Conservation (phyloP, 139 green algal species). For the Pleodorina starrii region DNA sequence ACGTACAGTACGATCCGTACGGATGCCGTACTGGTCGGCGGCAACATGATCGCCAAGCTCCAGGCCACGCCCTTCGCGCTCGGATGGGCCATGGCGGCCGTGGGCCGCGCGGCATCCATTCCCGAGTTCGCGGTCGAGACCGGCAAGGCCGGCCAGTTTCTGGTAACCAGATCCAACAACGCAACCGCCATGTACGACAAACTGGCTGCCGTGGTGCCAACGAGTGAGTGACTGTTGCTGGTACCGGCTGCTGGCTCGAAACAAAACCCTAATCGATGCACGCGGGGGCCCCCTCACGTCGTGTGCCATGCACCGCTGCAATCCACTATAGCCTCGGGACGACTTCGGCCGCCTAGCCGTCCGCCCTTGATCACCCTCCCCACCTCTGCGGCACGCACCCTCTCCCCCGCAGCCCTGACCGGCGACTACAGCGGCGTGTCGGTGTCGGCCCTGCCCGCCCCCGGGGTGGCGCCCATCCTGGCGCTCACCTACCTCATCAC, state of each 20-base stretch:
- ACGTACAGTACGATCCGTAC: not conserved
- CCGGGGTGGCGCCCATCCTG: conserved; percentile 12
- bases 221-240: too few species aligned
- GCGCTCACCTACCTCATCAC: conserved; percentile 31
- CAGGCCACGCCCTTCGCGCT: not conserved
- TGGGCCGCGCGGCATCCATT: not conserved
- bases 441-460: conserved; percentile 13
- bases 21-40: not conserved
- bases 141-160: not conserved
- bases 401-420: conserved; percentile 18
- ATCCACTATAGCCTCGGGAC: too few species aligned
- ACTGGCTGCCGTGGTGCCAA: not conserved
- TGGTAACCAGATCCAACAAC: not conserved
- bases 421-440: conserved; percentile 32
- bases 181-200: conserved; percentile 15
- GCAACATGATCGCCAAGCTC: not conserved
- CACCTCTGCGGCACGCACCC: not conserved
- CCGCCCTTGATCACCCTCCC: not conserved
- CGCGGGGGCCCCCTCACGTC: too few species aligned
- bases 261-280: too few species aligned
- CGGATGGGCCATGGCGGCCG: not conserved
- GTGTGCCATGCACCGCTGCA: too few species aligned
- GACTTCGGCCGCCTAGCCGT: too few species aligned
- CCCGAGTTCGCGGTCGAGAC: conserved; percentile 30
- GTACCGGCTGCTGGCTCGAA: too few species aligned